A percentile compares a stretch with the other conserved stretches of the same genome.
Evolutionary conservation across 805 yeast species (phyloP).

Genomic region (Lipomyces kockii): DNA sequence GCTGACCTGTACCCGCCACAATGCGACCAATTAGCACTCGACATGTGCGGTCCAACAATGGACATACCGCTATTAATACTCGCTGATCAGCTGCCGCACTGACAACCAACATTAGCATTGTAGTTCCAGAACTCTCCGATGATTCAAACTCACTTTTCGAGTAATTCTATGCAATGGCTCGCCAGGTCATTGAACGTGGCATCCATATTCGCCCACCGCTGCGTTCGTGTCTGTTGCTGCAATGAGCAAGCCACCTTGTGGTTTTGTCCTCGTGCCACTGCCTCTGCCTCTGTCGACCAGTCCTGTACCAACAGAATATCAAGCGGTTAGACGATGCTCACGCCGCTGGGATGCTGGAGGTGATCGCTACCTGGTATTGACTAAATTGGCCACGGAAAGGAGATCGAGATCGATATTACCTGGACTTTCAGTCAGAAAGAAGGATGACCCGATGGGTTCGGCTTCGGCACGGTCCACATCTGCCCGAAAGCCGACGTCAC

Average conservation of each 20-base stretch:
- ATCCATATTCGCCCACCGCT: slow-evolving; percentile 19
- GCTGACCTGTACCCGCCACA: slow-evolving; percentile 18
- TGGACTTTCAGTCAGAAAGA: not conserved
- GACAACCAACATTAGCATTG: not conserved
- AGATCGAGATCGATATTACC: not conserved
- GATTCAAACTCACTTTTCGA: slow-evolving; percentile 9
- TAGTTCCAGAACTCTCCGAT: not conserved
- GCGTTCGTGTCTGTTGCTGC: not conserved
- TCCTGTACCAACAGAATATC: not conserved
- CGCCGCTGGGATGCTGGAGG: not conserved
- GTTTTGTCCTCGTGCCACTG: not conserved
- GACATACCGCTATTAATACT: slow-evolving; percentile 29
- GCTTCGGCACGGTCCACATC: not conserved
- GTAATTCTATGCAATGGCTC: slow-evolving; percentile 22
- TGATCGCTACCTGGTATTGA: not conserved
- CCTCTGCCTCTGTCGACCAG: not conserved
- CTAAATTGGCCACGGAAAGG: not conserved
- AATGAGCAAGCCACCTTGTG: not conserved
- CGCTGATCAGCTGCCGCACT: slow-evolving; percentile 27
- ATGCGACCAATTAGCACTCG: not conserved
- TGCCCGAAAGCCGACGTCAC: not conserved
- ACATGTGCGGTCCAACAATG: too few species aligned
- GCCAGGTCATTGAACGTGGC: slow-evolving; percentile 25
- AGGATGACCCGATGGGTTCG: not conserved
- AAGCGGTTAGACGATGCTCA: not conserved